Percentiles rank a stretch among this genome's conserved stretches.
phyloP scores from a whole-genome alignment of 2,329 filamentous ascomycete species.

The Alternaria gaisen region DNA sequence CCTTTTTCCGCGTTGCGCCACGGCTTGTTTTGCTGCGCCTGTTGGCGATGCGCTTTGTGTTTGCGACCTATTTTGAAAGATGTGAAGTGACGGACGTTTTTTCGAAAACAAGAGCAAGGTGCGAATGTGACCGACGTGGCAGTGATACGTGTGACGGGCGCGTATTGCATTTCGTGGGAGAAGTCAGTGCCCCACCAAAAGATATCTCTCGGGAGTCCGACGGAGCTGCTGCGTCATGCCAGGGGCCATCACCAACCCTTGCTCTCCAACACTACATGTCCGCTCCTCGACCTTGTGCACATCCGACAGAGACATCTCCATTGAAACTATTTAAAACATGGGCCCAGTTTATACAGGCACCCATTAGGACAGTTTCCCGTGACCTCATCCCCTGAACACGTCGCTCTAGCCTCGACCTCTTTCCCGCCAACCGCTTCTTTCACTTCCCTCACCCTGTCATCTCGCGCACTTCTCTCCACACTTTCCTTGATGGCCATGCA shows the following conservation, averaged over 20 bases:
- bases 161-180: slow-evolving; percentile 6
- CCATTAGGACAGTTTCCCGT: slow-evolving; percentile 10
- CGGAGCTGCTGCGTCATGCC: slow-evolving; percentile 17
- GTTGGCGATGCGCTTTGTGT: slow-evolving; percentile 55
- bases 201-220: slow-evolving; percentile 17
- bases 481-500: slow-evolving; percentile 3
- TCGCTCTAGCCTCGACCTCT: slow-evolving; percentile 1
- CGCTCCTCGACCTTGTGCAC: background rate
- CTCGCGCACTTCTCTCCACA: slow-evolving; percentile 1
- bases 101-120: background rate
- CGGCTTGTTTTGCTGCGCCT: slow-evolving; percentile 45
- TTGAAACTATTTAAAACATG: background rate
- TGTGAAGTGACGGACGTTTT: background rate
- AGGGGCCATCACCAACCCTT: background rate
- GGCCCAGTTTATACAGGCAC: slow-evolving; percentile 9
- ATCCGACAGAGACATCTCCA: background rate
- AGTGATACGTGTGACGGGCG: slow-evolving; percentile 1
- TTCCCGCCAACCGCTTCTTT: background rate
- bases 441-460: background rate
- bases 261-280: background rate
- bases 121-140: slow-evolving; percentile 6
- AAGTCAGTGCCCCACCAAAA: slow-evolving; percentile 11
- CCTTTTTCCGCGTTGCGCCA: slow-evolving; percentile 42
- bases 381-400: slow-evolving; percentile 6
- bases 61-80: slow-evolving; percentile 61